Base-by-base conservation (phyloP, 2,329 filamentous ascomycete genomes). In the Nothophaeocryptopus gaeumannii region DNA sequence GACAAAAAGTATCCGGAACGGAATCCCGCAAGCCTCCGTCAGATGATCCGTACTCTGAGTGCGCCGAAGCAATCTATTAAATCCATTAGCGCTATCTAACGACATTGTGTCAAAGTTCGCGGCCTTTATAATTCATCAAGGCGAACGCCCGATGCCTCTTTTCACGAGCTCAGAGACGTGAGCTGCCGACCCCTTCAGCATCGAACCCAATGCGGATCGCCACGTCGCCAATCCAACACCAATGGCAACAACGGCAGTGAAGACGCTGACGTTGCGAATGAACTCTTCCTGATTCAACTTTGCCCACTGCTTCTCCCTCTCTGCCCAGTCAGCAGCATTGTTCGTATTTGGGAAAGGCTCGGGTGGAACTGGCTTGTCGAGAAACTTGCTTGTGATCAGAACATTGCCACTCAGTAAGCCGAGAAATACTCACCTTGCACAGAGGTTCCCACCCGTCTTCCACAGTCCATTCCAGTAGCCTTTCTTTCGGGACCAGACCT, bases 381-480 rank as follows among this genome's bases (percentile, higher is more conserved):
- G 42, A 29, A 50, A 54, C 35, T 50, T 42, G 13, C 13, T 26
- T 3, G 26, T 3, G 20, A 11, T 39, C 38, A 39, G 38, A 39
- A 39, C 9, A 5, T 39, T 2, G 12, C 11, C 10, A 5, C 10
- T 3, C 20, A 26, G 10, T 15, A 26, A 26, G n/a, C 38, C 38
- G 20, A 26, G 20, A 26, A 26, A 26, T 26, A 7, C 20, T 26
- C 20, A 26, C 20, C 20, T 38, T 30, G 47, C 51, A 54, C 15
- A 54, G 33, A 8, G 47, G 51, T 42, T 47, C 51, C 42, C 41
- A 54, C 9, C 51, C 51, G 26, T 51, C 48, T 8, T 51, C 42
- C 14, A 51, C 38, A 11, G 29, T 47, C 45, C 45, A 47, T 20
- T 41, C 45, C 29, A 47, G 38, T 10, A 47, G 45, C 8, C 31